Evolutionary conservation across 352 stramenopile genomes (phyloP), one percentile per base, ranked within the genome.

Genomic region (Pythium rishiriense): DNA sequence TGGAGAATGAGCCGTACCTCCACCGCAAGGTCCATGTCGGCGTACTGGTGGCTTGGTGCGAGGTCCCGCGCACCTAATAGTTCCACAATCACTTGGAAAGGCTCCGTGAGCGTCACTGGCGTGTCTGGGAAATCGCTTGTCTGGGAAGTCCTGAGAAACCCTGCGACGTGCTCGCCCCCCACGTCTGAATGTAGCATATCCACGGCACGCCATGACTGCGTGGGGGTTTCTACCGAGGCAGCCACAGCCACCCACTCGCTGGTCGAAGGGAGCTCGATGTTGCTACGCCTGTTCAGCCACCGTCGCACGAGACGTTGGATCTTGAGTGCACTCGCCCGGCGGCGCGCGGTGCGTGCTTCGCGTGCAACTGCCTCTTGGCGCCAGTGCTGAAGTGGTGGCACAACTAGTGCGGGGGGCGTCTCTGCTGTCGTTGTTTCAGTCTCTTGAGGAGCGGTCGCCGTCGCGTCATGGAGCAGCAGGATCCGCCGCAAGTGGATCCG

Each of bases 401-500:
- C n/a, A n/a, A n/a, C n/a, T n/a, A n/a, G n/a, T n/a, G n/a, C n/a
- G n/a, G n/a, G n/a, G n/a, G n/a, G n/a, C n/a, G n/a, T n/a, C n/a
- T n/a, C n/a, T n/a, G n/a, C n/a, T n/a, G n/a, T n/a, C 31, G 31
- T 35, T 5, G 31, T 35, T 10, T 5, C 10, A 10, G 31, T 35
- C 31, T 35, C 31, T 35, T 35, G 5, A 35, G 37, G 12, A 6
- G 4, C 37, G 37, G 1, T 6, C 1, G 37, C n/a, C 37, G 37
- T 21, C 14, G 19, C 45, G 8, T 35, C 52, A 12, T 64, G 46
- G 12, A 33, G 26, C 8, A 73, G 54, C 46, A 73, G 31, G 22
- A 73, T 37, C 0, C 37, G 47, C 29, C 49, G 60, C 48, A 73
- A 37, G 25, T 62, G 54, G 42, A 73, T 73, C 19, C 55, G 59